Evolutionary conservation across 768 basidiomycete genomes (phyloP).

Genomic region (Kwoniella dendrophila): DNA sequence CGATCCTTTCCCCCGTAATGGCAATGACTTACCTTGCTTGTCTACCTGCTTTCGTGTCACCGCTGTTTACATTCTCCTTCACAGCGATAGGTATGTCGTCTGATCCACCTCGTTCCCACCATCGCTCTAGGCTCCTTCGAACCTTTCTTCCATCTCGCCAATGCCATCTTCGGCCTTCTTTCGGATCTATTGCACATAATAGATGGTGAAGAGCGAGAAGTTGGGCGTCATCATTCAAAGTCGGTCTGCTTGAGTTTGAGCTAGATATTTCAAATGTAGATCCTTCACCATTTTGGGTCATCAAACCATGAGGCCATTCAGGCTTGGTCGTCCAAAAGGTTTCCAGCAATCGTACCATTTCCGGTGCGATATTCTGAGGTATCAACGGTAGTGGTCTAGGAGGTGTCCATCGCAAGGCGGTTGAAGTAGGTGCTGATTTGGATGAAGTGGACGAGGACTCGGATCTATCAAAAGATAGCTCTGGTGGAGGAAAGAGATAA

Average conservation of each 20-base stretch:
- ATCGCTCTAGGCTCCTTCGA: conserved; percentile 72
- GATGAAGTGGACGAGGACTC: not conserved
- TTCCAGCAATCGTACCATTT: conserved; percentile 26
- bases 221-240: conserved; percentile 24
- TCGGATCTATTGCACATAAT: conserved; percentile 69
- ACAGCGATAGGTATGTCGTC: conserved; percentile 68
- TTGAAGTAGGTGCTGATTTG: conserved; percentile 6
- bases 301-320: conserved; percentile 18
- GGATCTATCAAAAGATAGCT: conserved; percentile 38
- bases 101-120: conserved; percentile 67
- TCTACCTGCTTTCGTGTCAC: conserved; percentile 34
- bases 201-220: conserved; percentile 66
- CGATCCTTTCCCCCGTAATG: not conserved
- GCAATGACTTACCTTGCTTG: conserved; percentile 23
- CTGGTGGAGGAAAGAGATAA: conserved; percentile 72
- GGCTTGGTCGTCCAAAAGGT: conserved; percentile 46
- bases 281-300: not conserved
- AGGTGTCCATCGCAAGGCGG: conserved; percentile 38
- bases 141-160: conserved; percentile 95
- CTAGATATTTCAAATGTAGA: conserved; percentile 9
- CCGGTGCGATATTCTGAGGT: conserved; percentile 19
- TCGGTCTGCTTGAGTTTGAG: conserved; percentile 7
- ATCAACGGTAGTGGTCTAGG: conserved; percentile 31
- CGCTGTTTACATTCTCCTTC: conserved; percentile 14
- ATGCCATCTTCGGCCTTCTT: conserved; percentile 83